Conservation (phyloP, 352 stramenopile species). For the Pseudoperonospora humuli region DNA sequence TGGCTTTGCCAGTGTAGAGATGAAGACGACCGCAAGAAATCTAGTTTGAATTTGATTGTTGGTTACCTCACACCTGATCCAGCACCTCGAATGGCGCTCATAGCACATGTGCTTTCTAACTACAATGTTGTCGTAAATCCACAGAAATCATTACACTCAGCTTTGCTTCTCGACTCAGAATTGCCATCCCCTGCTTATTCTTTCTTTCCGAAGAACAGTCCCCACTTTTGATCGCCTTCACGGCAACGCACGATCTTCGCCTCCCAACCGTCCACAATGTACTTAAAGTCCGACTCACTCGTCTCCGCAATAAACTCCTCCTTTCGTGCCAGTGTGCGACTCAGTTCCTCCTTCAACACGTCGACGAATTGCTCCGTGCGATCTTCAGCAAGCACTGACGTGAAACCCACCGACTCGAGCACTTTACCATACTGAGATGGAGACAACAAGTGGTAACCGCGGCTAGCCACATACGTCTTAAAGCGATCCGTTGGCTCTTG, state of each 20-base stretch:
- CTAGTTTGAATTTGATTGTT: too few relatives aligned
- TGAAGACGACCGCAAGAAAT: too few relatives aligned
- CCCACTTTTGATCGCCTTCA: constrained; percentile 71
- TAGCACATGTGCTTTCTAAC: too few relatives aligned
- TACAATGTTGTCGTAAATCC: not conserved
- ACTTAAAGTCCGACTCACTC: constrained; percentile 54
- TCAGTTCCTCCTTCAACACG: constrained; percentile 56
- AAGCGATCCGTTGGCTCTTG: constrained; percentile 41
- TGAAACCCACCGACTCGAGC: constrained; percentile 44
- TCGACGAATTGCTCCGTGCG: constrained; percentile 59
- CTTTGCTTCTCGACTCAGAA: not conserved
- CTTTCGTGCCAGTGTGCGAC: constrained; percentile 45
- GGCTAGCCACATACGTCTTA: constrained; percentile 46
- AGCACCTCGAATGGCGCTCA: too few relatives aligned
- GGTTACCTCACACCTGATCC: too few relatives aligned
- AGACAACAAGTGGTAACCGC: constrained; percentile 61
- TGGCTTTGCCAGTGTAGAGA: too few relatives aligned
- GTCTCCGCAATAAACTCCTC: constrained; percentile 63
- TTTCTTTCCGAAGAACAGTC: constrained; percentile 63
- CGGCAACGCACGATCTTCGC: constrained; percentile 56
- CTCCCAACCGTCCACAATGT: constrained; percentile 64
- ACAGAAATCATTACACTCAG: not conserved
- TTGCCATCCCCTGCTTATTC: constrained; percentile 13
- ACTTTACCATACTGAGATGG: constrained; percentile 50
- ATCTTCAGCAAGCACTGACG: constrained; percentile 46